These are phyloP conservation scores for Lipomyces oligophaga DNA, from an alignment of 805 yeast species.

Conservation along the genomic window DNA sequence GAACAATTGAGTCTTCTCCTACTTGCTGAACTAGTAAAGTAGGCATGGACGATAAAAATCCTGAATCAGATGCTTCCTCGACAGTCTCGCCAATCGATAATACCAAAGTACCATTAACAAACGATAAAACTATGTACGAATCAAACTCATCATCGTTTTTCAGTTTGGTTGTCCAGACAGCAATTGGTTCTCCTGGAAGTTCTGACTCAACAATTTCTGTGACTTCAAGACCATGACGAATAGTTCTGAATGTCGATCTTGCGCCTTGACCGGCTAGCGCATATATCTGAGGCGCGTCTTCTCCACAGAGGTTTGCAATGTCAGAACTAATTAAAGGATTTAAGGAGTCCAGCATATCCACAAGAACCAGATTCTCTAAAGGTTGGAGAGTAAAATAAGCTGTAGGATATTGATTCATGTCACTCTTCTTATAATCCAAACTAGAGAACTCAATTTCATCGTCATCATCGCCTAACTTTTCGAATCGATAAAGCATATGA, in stretches of 20 bases:
- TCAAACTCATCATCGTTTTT: conserved; percentile 48
- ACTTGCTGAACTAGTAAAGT: conserved; percentile 70
- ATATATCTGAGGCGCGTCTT: conserved; percentile 42
- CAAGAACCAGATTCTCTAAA: conserved; percentile 55
- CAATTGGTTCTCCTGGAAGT: conserved; percentile 60
- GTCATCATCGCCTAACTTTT: conserved; percentile 62
- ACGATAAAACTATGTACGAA: conserved; percentile 61
- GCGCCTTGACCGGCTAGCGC: conserved; percentile 44
- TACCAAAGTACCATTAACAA: conserved; percentile 64
- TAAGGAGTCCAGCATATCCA: conserved; percentile 47
- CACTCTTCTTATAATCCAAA: conserved; percentile 34
- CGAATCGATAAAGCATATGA: conserved; percentile 73
- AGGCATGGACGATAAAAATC: conserved; percentile 51
- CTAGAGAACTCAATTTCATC: conserved; percentile 41
- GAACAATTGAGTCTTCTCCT: conserved; percentile 61
- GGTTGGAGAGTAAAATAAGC: conserved; percentile 30
- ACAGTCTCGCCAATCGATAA: conserved; percentile 75
- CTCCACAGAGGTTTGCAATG: conserved; percentile 36
- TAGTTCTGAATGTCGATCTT: conserved; percentile 46
- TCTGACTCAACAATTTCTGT: conserved; percentile 68
- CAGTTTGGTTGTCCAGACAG: conserved; percentile 61
- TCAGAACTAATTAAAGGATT: conserved; percentile 53
- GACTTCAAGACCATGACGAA: conserved; percentile 57
- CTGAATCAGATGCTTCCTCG: conserved; percentile 67
- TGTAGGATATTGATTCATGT: conserved; percentile 39